Conservation (phyloP, 345 rosid genomes). For the Lumnitzera littorea region DNA sequence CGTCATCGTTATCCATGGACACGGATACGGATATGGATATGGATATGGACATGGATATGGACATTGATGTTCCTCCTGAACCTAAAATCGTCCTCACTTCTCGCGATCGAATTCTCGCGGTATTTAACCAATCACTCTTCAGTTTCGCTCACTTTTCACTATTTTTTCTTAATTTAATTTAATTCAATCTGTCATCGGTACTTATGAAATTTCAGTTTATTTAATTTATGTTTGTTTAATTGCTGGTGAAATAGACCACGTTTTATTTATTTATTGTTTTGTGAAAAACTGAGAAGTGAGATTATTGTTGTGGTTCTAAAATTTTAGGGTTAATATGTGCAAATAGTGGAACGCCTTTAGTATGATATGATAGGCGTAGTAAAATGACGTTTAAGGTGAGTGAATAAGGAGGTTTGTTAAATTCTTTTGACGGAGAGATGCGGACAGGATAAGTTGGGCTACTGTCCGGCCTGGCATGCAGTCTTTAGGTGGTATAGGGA, state of each 20-base stretch:
- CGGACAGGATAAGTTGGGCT: too few species aligned
- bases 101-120: constrained; percentile 44
- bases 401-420: too few species aligned
- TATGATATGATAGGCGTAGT: too few species aligned
- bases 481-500: too few species aligned
- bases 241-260: background rate
- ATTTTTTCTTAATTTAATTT: constrained; percentile 1
- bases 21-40: background rate
- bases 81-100: constrained; percentile 22
- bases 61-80: constrained; percentile 42
- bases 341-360: background rate
- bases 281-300: background rate
- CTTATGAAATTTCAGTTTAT: too few species aligned
- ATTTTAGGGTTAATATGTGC: background rate
- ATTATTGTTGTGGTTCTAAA: background rate
- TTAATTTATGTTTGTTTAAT: background rate
- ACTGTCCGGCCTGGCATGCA: too few species aligned
- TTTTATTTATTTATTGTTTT: background rate
- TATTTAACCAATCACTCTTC: constrained; percentile 8
- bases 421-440: too few species aligned
- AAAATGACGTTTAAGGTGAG: too few species aligned
- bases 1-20: too few species aligned
- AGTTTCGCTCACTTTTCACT: background rate
- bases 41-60: constrained; percentile 38
- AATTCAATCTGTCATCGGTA: background rate